Evolutionary conservation across 1,284 basidiomycete species (phyloP).

Genomic region (Heterobasidion occidentale): DNA sequence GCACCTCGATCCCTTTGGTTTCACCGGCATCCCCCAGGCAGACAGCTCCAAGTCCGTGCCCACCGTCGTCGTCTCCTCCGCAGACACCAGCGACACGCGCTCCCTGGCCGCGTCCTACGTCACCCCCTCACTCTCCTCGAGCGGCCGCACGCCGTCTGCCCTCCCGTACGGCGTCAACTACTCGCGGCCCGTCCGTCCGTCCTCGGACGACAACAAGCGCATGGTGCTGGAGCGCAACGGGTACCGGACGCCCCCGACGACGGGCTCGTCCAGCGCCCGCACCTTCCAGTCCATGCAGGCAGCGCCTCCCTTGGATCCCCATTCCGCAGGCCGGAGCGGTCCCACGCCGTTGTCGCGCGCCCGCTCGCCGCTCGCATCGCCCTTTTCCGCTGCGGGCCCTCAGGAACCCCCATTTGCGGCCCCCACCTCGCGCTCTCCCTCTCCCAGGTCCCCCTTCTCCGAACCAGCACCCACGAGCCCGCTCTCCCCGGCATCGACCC

Average conservation of each 20-base stretch:
- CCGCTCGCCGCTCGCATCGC: not conserved
- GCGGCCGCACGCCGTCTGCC: conserved; percentile 15
- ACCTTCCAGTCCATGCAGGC: not conserved
- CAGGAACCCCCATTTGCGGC: conserved; percentile 12
- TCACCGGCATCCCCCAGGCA: conserved; percentile 10
- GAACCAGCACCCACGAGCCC: conserved; percentile 3
- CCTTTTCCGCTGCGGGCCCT: conserved; percentile 1
- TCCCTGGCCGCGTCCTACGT: conserved; percentile 6
- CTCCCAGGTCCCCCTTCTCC: conserved; percentile 11
- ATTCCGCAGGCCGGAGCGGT: not conserved
- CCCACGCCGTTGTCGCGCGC: conserved; percentile 6
- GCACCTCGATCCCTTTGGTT: conserved; percentile 19
- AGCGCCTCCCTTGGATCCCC: conserved; percentile 1
- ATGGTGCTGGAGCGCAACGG: conserved; percentile 55
- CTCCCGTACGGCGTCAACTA: conserved; percentile 32
- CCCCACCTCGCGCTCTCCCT: conserved; percentile 12
- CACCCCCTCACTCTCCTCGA: not conserved
- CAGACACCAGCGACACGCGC: conserved; percentile 3
- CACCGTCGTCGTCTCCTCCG: conserved; percentile 36
- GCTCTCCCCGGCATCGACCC: conserved; percentile 2
- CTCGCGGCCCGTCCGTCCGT: conserved; percentile 44
- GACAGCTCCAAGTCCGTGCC: conserved; percentile 22
- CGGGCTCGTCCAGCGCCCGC: not conserved
- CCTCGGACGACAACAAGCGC: conserved; percentile 46
- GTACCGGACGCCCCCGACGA: conserved; percentile 6